phyloP scores from a whole-genome alignment of 169 alveolate species.

The Plasmodium billcollinsi region DNA sequence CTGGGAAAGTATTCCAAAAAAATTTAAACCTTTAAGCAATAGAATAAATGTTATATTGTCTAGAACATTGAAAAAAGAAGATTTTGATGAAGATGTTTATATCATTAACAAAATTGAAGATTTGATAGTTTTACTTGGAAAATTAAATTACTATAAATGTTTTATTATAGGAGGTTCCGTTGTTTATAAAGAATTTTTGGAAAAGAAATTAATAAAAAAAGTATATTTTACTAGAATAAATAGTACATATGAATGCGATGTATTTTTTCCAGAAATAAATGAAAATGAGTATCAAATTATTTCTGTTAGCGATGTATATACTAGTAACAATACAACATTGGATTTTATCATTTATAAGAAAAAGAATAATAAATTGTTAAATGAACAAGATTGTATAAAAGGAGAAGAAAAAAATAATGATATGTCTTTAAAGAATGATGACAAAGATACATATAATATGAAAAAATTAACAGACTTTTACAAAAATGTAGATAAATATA shows the following conservation, averaged over 20 bases:
- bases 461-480: background rate
- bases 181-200: constrained; percentile 87
- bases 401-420: background rate
- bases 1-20: constrained; percentile 94
- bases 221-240: constrained; percentile 92
- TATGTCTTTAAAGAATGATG: background rate
- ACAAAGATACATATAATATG: background rate
- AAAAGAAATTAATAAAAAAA: constrained; percentile 78
- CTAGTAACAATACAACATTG: constrained; percentile 61
- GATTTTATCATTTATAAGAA: constrained; percentile 78
- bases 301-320: constrained; percentile 80
- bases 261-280: constrained; percentile 82
- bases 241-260: constrained; percentile 86
- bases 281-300: constrained; percentile 76
- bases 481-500: background rate
- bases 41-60: constrained; percentile 92
- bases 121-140: constrained; percentile 75
- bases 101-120: constrained; percentile 78
- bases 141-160: constrained; percentile 80
- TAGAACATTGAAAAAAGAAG: constrained; percentile 80
- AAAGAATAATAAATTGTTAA: background rate
- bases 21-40: constrained; percentile 89
- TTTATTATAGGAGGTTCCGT: constrained; percentile 91
- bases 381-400: background rate
- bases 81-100: constrained; percentile 77